Percentiles rank a stretch among this genome's conserved stretches.
phyloP scores from a whole-genome alignment of 805 yeast genomes.

The Saturnispora kantuleensis region DNA sequence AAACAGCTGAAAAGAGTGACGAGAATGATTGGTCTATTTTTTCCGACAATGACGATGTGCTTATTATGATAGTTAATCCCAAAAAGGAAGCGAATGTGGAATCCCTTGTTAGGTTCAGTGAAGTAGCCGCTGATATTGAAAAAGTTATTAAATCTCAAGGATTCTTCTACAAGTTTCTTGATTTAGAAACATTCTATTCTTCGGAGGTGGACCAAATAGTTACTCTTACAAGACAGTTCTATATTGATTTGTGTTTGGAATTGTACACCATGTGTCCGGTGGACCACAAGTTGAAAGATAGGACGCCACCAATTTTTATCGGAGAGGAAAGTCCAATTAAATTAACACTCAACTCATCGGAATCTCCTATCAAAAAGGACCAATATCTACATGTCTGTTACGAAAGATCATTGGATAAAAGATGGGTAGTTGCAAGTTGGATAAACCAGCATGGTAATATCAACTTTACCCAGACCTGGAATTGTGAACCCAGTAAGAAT shows the following conservation, averaged over 20 bases:
- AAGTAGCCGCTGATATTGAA: constrained; percentile 9
- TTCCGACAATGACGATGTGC: neutral
- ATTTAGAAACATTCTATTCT: constrained; percentile 31
- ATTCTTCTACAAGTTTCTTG: constrained; percentile 35
- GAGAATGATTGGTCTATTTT: neutral
- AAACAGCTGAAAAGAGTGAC: neutral
- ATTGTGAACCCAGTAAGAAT: constrained; percentile 25
- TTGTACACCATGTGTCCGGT: constrained; percentile 51
- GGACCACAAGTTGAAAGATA: constrained; percentile 17
- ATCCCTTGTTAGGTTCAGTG: neutral
- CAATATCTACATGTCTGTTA: constrained; percentile 78
- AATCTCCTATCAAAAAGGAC: constrained; percentile 48
- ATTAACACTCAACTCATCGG: constrained; percentile 30
- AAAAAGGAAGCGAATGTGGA: neutral
- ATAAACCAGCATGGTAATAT: constrained; percentile 66
- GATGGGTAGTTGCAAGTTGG: constrained; percentile 86
- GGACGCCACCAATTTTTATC: constrained; percentile 29
- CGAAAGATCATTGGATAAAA: constrained; percentile 67
- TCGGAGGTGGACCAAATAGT: constrained; percentile 25
- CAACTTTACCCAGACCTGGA: constrained; percentile 58
- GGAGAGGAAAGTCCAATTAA: constrained; percentile 34
- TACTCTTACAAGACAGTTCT: constrained; percentile 25
- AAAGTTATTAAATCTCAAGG: constrained; percentile 25
- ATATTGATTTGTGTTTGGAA: constrained; percentile 38
- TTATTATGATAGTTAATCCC: constrained; percentile 3